A percentile compares a stretch with the other conserved stretches of the same genome.
These are phyloP conservation scores for Populus nigra DNA, from an alignment of 345 rosid species.

Conservation along the genomic window DNA sequence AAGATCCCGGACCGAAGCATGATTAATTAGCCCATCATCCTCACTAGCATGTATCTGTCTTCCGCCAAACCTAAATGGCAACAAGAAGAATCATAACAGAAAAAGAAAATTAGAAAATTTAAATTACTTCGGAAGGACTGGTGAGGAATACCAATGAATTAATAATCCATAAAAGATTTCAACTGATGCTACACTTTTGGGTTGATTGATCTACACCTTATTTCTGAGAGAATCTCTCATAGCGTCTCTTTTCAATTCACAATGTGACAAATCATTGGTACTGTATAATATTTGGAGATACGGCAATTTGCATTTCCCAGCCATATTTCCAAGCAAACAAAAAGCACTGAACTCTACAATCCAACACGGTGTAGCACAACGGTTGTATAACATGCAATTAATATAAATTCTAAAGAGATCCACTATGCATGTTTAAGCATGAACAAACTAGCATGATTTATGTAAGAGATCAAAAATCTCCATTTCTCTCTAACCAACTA, in stretches of 20 bases:
- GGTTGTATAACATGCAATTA: too few relatives aligned
- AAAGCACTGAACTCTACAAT: neutral
- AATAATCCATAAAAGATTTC: neutral
- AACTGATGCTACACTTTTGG: neutral
- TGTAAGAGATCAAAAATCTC: neutral
- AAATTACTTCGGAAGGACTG: neutral
- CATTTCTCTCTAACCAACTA: neutral
- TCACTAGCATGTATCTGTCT: slow-evolving; percentile 74
- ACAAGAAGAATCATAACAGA: neutral
- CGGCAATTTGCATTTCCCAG: neutral
- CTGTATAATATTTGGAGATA: neutral
- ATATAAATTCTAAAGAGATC: neutral
- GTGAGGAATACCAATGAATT: neutral
- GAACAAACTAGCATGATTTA: too few relatives aligned
- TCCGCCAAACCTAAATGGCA: slow-evolving; percentile 72
- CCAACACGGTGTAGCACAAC: neutral
- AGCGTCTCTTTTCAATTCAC: neutral
- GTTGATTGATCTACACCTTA: neutral
- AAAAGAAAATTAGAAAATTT: neutral
- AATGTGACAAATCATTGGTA: neutral
- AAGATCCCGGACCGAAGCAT: slow-evolving; percentile 60
- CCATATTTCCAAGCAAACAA: neutral
- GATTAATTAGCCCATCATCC: slow-evolving; percentile 83
- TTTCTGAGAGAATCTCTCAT: neutral
- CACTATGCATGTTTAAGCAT: neutral